phyloP scores from a whole-genome alignment of 2,329 filamentous ascomycete species.

The Phaeosphaeria sp. region DNA sequence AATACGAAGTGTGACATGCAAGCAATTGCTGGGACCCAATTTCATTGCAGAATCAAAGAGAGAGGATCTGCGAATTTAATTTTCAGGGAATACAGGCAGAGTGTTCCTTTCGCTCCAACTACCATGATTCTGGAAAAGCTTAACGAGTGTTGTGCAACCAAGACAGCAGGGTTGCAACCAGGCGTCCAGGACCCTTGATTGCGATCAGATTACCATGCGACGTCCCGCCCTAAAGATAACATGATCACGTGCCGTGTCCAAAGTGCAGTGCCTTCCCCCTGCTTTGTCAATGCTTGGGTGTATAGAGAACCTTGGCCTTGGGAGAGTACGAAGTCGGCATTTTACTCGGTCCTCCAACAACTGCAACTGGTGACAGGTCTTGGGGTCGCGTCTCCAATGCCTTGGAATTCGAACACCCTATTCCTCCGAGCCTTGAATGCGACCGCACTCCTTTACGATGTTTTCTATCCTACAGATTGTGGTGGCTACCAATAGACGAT shows the following conservation, averaged over 20 bases:
- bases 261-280: neutral
- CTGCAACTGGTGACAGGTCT: neutral
- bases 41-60: neutral
- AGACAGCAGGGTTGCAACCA: conserved; percentile 4
- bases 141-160: conserved; percentile 7
- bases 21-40: neutral
- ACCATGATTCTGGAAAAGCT: conserved; percentile 23
- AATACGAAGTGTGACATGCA: neutral
- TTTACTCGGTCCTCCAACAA: neutral
- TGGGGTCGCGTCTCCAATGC: neutral
- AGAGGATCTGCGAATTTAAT: neutral
- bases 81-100: conserved; percentile 3
- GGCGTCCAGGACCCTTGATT: neutral
- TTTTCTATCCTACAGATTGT: neutral
- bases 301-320: conserved; percentile 2
- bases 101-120: conserved; percentile 14
- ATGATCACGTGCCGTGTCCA: neutral
- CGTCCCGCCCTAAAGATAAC: neutral
- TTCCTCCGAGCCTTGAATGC: neutral
- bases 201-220: neutral
- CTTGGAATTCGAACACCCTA: neutral
- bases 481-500: neutral
- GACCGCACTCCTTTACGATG: neutral
- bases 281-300: neutral
- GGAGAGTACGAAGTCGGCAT: neutral